Evolutionary conservation across 371 early-diverging fungal genomes (phyloP), one percentile per base, ranked within the genome.

Genomic region (Rhizopus sp.): DNA sequence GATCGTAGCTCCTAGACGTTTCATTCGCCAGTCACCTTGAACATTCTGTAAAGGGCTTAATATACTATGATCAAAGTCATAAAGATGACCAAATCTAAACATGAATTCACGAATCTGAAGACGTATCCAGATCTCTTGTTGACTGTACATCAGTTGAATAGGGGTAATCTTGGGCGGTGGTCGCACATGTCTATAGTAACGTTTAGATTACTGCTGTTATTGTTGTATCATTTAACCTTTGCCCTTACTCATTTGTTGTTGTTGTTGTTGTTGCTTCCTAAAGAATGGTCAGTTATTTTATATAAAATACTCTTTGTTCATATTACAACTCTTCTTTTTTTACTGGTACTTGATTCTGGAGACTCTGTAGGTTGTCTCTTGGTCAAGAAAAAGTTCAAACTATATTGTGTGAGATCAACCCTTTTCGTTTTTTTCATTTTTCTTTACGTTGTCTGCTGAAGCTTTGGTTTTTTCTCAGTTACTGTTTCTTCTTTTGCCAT

Each of bases 61-160:
- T 4, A 54, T 54, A 29, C 68, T 55, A 16, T 51, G n/a, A 31
- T 69, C 63, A 12, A 75, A 53, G 0, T 57, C 60, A 48, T 66
- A 67, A n/a, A 73, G 13, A n/a, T 66, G 58, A 0, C 69, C 78
- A 61, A 78, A 78, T 10, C 75, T 71, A 55, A 66, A 73, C 2
- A 75, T 39, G 50, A 72, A 73, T 60, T 78, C 78, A 3, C 78
- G 75, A 30, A 78, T 75, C 42, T 75, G 71, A 13, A 78, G 50
- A n/a, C 78, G 69, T 0, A 51, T 52, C 78, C 78, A 78, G 3
- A 78, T 38, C 35, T 73, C 71, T 45, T 78, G 66, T 56, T 78
- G 68, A 3, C 53, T n/a, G 55, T 67, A 69, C 15, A 67, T 17
- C 17, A 78, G 46, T 0, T 54, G 33, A n/a, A 78, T 63, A 2